Conservation (phyloP, 345 rosid species). For the Melastoma malabathricum region DNA sequence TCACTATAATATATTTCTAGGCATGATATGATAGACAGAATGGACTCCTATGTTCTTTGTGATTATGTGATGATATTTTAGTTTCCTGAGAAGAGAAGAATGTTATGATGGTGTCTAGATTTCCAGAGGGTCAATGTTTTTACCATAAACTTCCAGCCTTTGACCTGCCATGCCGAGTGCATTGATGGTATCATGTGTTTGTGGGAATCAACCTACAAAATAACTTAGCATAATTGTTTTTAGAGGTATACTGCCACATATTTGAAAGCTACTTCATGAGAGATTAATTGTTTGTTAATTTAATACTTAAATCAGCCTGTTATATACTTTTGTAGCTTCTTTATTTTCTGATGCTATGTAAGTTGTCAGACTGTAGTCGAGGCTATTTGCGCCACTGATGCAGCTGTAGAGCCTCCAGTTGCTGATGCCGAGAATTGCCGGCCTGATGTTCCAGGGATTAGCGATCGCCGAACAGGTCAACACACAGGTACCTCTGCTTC, state of each 20-base stretch:
- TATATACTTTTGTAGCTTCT: neutral
- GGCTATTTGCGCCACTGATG: constrained; percentile 3
- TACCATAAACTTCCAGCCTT: no score
- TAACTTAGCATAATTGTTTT: no score
- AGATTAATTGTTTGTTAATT: neutral
- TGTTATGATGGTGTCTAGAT: no score
- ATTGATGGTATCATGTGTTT: no score
- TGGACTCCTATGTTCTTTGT: neutral
- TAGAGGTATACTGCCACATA: no score
- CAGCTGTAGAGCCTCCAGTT: constrained; percentile 23
- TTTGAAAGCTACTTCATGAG: no score
- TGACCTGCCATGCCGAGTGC: no score
- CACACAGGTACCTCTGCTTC: constrained; percentile 3
- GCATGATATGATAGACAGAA: neutral
- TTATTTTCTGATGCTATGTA: constrained; percentile 3
- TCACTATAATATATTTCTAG: neutral
- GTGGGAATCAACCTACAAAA: no score
- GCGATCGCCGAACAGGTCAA: constrained; percentile 57
- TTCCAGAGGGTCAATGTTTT: no score
- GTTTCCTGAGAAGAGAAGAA: no score
- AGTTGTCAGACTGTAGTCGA: constrained; percentile 17
- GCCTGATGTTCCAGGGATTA: constrained; percentile 45
- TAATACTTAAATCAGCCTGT: neutral
- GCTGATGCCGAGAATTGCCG: constrained; percentile 17
- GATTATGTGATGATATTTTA: no score